A percentile compares a stretch with the other conserved stretches of the same genome.
These are phyloP conservation scores for Phytopythium vexans DNA, from an alignment of 352 stramenopile species.

Conservation along the genomic window DNA sequence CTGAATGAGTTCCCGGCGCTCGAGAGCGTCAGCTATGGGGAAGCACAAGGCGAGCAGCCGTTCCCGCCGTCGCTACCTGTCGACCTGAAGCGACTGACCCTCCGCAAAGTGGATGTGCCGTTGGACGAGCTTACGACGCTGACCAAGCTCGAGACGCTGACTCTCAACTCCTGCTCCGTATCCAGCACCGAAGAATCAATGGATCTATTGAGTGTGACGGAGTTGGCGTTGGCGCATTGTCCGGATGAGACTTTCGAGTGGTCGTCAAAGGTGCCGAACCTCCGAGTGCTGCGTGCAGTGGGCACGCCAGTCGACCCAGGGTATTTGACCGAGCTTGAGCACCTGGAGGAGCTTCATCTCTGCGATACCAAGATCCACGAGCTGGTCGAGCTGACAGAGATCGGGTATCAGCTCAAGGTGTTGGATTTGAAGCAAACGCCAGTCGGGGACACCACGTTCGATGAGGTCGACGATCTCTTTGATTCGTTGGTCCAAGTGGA, in stretches of 20 bases:
- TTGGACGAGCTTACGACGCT: too few species aligned
- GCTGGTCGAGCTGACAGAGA: not conserved
- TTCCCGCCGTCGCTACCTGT: not conserved
- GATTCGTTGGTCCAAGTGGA: not conserved
- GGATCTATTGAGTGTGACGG: too few species aligned
- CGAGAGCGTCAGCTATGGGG: not conserved
- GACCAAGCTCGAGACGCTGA: too few species aligned
- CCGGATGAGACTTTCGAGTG: too few species aligned
- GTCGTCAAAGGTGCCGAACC: too few species aligned
- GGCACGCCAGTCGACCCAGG: too few species aligned
- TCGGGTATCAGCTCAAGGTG: not conserved
- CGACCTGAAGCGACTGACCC: not conserved
- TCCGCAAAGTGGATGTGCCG: too few species aligned
- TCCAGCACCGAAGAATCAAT: too few species aligned
- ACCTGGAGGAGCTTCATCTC: not conserved
- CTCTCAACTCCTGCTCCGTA: too few species aligned
- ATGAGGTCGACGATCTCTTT: not conserved
- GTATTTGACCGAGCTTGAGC: not conserved
- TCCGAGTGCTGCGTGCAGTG: too few species aligned
- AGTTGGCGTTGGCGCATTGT: too few species aligned
- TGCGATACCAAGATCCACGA: not conserved
- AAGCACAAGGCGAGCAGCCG: not conserved
- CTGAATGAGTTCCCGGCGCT: not conserved
- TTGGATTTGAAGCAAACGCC: not conserved
- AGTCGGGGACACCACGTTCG: not conserved